phyloP scores from a whole-genome alignment of 2,329 filamentous ascomycete species.

The Xylaria sp. region DNA sequence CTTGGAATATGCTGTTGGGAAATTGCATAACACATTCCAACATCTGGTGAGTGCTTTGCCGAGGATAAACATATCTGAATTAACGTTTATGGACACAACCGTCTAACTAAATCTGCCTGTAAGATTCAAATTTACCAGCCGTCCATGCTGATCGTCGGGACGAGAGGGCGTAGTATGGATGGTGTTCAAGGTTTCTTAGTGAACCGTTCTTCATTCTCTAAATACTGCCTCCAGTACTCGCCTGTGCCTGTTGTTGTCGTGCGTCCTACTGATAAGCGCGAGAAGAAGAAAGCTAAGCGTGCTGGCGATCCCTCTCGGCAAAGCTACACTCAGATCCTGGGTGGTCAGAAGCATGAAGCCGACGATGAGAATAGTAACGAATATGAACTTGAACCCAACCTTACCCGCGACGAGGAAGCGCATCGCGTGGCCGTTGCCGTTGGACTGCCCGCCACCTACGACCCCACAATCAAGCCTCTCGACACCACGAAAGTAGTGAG shows the following conservation, averaged over 20 bases:
- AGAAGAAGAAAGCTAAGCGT: constrained; percentile 90
- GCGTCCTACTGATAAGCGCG: constrained; percentile 84
- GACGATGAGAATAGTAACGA: constrained; percentile 64
- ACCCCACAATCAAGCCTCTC: constrained; percentile 71
- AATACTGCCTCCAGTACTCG: constrained; percentile 94
- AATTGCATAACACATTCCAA: constrained; percentile 90
- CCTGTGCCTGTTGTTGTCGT: constrained; percentile 95
- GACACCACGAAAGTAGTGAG: constrained; percentile 50
- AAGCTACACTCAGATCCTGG: constrained; percentile 81
- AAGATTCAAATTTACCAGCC: constrained; percentile 94
- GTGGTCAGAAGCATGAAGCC: constrained; percentile 68
- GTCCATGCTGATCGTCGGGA: constrained; percentile 90
- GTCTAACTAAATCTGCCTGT: constrained; percentile 7
- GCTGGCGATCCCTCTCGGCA: constrained; percentile 79
- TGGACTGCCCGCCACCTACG: constrained; percentile 70
- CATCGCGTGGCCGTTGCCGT: constrained; percentile 72
- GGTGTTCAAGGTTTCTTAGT: constrained; percentile 88
- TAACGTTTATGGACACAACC: neutral
- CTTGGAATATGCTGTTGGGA: constrained; percentile 88
- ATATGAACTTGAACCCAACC: constrained; percentile 65
- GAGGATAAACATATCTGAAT: neutral
- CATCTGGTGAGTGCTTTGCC: constrained; percentile 74
- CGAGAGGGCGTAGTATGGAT: constrained; percentile 83
- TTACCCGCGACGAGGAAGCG: constrained; percentile 71
- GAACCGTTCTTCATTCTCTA: constrained; percentile 83